phyloP scores from a whole-genome alignment of 352 stramenopile genomes.

The Phytophthora podocarpi region DNA sequence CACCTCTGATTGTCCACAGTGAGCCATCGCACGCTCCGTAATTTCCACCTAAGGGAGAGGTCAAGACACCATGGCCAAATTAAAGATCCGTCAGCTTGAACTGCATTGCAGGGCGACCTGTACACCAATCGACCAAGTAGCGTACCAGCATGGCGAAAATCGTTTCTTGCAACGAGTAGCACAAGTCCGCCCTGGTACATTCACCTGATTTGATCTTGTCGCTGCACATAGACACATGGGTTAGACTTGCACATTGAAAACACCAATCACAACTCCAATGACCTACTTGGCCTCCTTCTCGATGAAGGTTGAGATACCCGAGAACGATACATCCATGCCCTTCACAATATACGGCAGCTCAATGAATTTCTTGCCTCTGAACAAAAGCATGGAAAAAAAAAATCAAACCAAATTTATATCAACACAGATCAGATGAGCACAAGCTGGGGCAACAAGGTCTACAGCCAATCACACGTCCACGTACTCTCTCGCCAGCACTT shows the following conservation, averaged over 20 bases:
- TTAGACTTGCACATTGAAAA: background rate
- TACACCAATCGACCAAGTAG: background rate
- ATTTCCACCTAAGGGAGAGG: slow-evolving; percentile 92
- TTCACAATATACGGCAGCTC: slow-evolving; percentile 99
- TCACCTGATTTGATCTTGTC: slow-evolving; percentile 84
- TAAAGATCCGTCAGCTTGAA: background rate
- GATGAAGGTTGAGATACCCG: slow-evolving; percentile 96
- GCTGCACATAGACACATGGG: slow-evolving; percentile 27
- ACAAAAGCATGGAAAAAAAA: slow-evolving; percentile 1
- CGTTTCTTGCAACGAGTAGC: slow-evolving; percentile 99
- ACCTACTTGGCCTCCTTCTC: slow-evolving; percentile 92
- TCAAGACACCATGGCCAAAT: background rate
- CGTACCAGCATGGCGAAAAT: slow-evolving; percentile 99
- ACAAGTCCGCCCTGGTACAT: slow-evolving; percentile 96
- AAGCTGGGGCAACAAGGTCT: background rate
- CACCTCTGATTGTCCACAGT: slow-evolving; percentile 96
- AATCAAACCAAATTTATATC: background rate
- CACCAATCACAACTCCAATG: background rate
- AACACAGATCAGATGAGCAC: background rate
- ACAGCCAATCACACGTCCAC: slow-evolving; percentile 5
- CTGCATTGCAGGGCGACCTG: background rate
- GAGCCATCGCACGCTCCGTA: slow-evolving; percentile 99
- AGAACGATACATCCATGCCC: slow-evolving; percentile 99
- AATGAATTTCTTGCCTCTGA: slow-evolving; percentile 90
- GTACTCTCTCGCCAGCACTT: slow-evolving; percentile 96